A percentile compares a stretch with the other conserved stretches of the same genome.
These are phyloP conservation scores for Metarhizium robertsii DNA, from an alignment of 2,329 filamentous ascomycete genomes.

Conservation along the genomic window DNA sequence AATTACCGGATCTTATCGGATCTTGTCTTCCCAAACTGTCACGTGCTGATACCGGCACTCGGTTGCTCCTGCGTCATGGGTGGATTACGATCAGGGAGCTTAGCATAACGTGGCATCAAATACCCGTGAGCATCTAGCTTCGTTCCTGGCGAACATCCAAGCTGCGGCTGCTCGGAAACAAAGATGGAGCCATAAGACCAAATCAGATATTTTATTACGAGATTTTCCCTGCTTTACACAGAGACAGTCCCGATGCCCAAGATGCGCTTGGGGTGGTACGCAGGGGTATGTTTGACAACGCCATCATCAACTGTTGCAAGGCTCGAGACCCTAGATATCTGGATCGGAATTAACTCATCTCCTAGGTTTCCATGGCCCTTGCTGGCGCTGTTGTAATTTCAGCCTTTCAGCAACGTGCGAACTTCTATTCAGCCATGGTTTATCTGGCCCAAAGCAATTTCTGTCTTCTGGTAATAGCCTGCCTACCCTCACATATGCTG, in stretches of 20 bases:
- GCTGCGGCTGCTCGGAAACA: background rate
- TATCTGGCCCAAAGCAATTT: slow-evolving; percentile 95
- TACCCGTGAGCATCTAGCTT: background rate
- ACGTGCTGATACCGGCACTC: background rate
- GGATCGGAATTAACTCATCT: slow-evolving; percentile 12
- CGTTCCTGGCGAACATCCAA: background rate
- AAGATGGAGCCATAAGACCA: slow-evolving; percentile 3
- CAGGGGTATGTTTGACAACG: slow-evolving; percentile 39
- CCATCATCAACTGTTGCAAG: background rate
- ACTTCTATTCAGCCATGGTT: slow-evolving; percentile 97
- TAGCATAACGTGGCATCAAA: slow-evolving; percentile 7
- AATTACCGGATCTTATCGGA: background rate
- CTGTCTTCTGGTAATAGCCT: slow-evolving; percentile 67
- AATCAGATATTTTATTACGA: background rate
- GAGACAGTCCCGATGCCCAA: slow-evolving; percentile 23
- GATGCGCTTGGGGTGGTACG: slow-evolving; percentile 53
- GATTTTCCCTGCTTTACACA: background rate
- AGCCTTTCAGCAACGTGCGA: slow-evolving; percentile 88
- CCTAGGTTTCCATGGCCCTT: slow-evolving; percentile 69
- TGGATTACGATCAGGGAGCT: background rate
- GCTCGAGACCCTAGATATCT: slow-evolving; percentile 1
- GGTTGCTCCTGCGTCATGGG: slow-evolving; percentile 1
- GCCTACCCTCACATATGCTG: slow-evolving; percentile 7
- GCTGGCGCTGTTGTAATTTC: slow-evolving; percentile 78
- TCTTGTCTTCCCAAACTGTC: background rate